These are phyloP conservation scores for Dendrobium catenatum DNA, from an alignment of 106 monocot species.

Conservation along the genomic window DNA sequence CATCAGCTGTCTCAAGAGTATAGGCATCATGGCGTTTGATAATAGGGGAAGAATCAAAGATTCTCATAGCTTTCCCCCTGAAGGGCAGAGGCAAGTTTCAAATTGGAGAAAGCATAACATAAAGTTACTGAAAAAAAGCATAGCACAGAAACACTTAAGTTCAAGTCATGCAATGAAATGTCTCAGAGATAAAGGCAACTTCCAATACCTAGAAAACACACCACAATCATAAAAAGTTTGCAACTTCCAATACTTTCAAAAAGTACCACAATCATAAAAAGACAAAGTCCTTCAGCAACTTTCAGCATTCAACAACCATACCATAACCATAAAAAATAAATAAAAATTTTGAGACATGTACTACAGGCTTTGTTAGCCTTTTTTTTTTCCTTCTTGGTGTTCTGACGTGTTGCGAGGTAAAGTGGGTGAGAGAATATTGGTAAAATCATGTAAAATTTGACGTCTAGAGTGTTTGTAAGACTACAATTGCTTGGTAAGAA, in stretches of 20 bases:
- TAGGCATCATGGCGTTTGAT: constrained; percentile 6
- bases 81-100: background rate
- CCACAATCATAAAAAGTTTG: background rate
- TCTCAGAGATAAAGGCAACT: background rate
- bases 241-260: background rate
- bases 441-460: background rate
- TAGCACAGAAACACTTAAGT: background rate
- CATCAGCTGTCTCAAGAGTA: constrained; percentile 14
- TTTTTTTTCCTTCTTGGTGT: no score
- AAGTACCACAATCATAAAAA: background rate
- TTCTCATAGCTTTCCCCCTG: constrained; percentile 11
- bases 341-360: no score
- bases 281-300: background rate
- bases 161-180: background rate
- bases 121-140: background rate
- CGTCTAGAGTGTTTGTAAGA: background rate
- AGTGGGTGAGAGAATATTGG: no score
- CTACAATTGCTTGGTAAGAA: background rate
- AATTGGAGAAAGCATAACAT: background rate
- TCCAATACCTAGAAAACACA: background rate
- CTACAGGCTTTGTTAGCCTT: no score
- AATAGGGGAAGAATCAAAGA: constrained; percentile 14
- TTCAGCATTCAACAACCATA: no score
- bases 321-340: no score
- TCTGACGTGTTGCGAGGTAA: no score